Percentiles rank a stretch among this genome's conserved stretches.
These are phyloP conservation scores for Penicillium psychrofluorescens DNA, from an alignment of 495 filamentous ascomycete species.

Conservation along the genomic window DNA sequence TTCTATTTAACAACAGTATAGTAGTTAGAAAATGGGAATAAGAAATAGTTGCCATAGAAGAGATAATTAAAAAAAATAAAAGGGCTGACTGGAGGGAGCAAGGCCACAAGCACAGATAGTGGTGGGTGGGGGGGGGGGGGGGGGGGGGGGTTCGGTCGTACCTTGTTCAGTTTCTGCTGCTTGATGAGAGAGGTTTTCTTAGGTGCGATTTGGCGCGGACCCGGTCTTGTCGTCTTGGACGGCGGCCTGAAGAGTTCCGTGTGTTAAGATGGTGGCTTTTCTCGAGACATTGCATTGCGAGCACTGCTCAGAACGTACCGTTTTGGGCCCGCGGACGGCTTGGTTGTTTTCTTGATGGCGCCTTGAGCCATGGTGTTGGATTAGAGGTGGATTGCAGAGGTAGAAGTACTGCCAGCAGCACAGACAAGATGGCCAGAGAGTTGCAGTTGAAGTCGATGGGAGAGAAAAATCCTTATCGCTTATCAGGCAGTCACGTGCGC, in stretches of 20 bases:
- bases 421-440: too few relatives aligned
- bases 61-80: not conserved
- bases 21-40: not conserved
- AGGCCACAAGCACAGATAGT: not conserved
- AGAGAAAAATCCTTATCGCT: too few relatives aligned
- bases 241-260: conserved; percentile 2
- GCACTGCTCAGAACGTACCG: conserved; percentile 17
- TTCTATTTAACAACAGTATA: conserved; percentile 35
- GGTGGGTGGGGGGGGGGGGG: not conserved
- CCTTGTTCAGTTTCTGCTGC: conserved; percentile 57
- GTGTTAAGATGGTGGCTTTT: too few relatives aligned
- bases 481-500: too few relatives aligned
- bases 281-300: not conserved
- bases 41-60: not conserved
- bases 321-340: conserved; percentile 19
- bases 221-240: conserved; percentile 40
- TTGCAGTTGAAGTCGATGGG: too few relatives aligned
- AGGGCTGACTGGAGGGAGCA: not conserved
- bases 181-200: conserved; percentile 56
- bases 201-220: conserved; percentile 56
- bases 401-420: too few relatives aligned
- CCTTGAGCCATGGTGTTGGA: conserved; percentile 30
- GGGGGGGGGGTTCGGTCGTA: conserved; percentile 14
- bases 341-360: conserved; percentile 26
- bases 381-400: not conserved